phyloP scores from a whole-genome alignment of 352 stramenopile species.

The Elongisporangium prolatum region DNA sequence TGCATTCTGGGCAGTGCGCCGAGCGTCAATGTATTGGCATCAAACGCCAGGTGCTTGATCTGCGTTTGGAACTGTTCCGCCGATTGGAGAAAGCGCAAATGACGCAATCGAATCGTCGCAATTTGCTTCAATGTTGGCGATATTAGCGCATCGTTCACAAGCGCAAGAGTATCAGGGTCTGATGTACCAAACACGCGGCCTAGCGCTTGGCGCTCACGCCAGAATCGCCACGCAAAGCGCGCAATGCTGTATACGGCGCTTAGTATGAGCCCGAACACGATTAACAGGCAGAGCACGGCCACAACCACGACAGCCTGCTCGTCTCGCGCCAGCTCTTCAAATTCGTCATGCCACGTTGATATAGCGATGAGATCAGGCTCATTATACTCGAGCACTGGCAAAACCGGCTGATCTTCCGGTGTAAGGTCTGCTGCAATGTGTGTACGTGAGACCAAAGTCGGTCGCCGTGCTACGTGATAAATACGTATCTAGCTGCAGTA shows the following conservation, averaged over 20 bases:
- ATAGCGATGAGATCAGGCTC: slow-evolving; percentile 22
- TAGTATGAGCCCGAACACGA: slow-evolving; percentile 29
- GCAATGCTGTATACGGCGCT: slow-evolving; percentile 31
- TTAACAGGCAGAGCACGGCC: slow-evolving; percentile 37
- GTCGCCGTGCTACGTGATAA: neutral
- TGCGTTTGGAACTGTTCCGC: slow-evolving; percentile 27
- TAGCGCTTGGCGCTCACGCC: slow-evolving; percentile 37
- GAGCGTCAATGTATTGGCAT: slow-evolving; percentile 32
- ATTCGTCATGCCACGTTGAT: slow-evolving; percentile 43
- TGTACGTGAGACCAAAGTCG: slow-evolving; percentile 1
- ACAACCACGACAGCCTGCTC: slow-evolving; percentile 59
- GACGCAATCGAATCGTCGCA: slow-evolving; percentile 35
- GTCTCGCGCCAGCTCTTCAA: slow-evolving; percentile 46
- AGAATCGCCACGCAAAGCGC: slow-evolving; percentile 35
- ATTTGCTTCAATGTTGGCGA: slow-evolving; percentile 45
- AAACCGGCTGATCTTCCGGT: neutral
- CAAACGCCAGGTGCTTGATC: slow-evolving; percentile 32
- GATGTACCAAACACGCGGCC: slow-evolving; percentile 25
- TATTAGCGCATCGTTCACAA: slow-evolving; percentile 26
- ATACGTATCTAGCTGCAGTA: neutral
- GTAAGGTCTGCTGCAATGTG: neutral
- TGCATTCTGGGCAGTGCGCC: neutral
- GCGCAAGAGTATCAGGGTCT: slow-evolving; percentile 13
- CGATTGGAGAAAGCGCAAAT: slow-evolving; percentile 36
- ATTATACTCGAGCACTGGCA: slow-evolving; percentile 9